These are phyloP conservation scores for Pleomassaria siparia DNA, from an alignment of 2,329 filamentous ascomycete species.

Conservation along the genomic window DNA sequence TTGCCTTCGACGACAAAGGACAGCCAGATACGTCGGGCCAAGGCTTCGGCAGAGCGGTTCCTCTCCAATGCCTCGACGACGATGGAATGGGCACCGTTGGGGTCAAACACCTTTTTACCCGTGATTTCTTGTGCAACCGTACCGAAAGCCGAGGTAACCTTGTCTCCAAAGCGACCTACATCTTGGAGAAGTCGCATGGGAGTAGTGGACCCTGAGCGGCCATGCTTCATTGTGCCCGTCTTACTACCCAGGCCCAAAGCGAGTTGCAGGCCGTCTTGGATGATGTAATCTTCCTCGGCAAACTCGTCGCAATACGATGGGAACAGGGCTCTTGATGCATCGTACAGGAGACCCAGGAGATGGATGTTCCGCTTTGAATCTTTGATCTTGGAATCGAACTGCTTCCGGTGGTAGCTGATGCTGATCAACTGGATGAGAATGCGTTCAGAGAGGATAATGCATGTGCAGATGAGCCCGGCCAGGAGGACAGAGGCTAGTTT, in stretches of 20 bases:
- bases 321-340: constrained; percentile 84
- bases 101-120: constrained; percentile 92
- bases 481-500: constrained; percentile 66
- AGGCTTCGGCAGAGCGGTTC: constrained; percentile 79
- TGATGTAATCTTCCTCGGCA: constrained; percentile 85
- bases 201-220: constrained; percentile 64
- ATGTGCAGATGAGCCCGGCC: constrained; percentile 66
- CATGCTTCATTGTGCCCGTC: constrained; percentile 45
- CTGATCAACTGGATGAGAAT: constrained; percentile 79
- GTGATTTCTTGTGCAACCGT: constrained; percentile 94
- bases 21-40: constrained; percentile 96
- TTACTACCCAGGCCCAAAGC: constrained; percentile 59
- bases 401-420: constrained; percentile 82
- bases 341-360: constrained; percentile 82
- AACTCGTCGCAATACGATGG: constrained; percentile 93
- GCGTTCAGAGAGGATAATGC: constrained; percentile 76
- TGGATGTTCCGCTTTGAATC: constrained; percentile 85
- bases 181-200: constrained; percentile 76
- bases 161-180: constrained; percentile 79
- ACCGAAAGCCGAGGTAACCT: constrained; percentile 89
- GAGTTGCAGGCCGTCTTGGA: constrained; percentile 72
- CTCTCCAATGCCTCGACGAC: constrained; percentile 89
- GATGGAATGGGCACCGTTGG: constrained; percentile 84
- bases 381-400: constrained; percentile 80
- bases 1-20: constrained; percentile 91